Percentiles rank a stretch among this genome's conserved stretches.
These are phyloP conservation scores for Didymella glomerata DNA, from an alignment of 2,329 filamentous ascomycete species.

Conservation along the genomic window DNA sequence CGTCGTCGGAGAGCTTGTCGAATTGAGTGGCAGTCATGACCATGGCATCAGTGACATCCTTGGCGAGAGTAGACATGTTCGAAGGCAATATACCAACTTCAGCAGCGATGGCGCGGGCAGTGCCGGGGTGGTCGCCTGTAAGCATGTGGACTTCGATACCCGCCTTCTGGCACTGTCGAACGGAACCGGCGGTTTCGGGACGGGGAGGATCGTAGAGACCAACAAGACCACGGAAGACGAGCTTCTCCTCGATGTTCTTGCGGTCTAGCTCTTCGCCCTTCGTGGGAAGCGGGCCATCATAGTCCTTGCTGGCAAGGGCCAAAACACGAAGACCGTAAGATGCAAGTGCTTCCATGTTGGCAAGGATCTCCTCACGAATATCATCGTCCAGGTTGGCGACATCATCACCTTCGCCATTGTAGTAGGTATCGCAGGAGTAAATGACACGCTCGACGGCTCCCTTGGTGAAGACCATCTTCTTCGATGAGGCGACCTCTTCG, in stretches of 20 bases:
- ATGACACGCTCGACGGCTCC: conserved; percentile 73
- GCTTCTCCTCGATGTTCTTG: conserved; percentile 68
- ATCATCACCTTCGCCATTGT: conserved; percentile 58
- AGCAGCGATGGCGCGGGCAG: conserved; percentile 56
- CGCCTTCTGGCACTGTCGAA: conserved; percentile 44
- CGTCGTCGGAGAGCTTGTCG: conserved; percentile 53
- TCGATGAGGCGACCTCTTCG: conserved; percentile 45
- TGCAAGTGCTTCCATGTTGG: conserved; percentile 73
- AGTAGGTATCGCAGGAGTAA: conserved; percentile 61
- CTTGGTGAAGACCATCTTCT: conserved; percentile 66
- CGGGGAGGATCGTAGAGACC: conserved; percentile 88
- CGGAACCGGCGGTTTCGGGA: conserved; percentile 72
- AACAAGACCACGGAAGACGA: conserved; percentile 78
- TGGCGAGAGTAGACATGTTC: conserved; percentile 51
- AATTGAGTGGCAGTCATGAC: conserved; percentile 52
- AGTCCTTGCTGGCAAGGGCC: conserved; percentile 65
- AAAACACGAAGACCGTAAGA: conserved; percentile 73
- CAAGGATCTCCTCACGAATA: conserved; percentile 64
- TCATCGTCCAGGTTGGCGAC: conserved; percentile 59
- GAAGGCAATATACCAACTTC: conserved; percentile 56
- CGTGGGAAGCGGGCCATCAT: conserved; percentile 52
- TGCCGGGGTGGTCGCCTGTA: conserved; percentile 57
- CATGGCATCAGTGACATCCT: conserved; percentile 38
- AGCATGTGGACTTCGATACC: conserved; percentile 58
- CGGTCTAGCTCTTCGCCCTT: conserved; percentile 61